These are phyloP conservation scores for Trichomonas tenax DNA, from an alignment of 208 protist genomes.

Conservation along the genomic window DNA sequence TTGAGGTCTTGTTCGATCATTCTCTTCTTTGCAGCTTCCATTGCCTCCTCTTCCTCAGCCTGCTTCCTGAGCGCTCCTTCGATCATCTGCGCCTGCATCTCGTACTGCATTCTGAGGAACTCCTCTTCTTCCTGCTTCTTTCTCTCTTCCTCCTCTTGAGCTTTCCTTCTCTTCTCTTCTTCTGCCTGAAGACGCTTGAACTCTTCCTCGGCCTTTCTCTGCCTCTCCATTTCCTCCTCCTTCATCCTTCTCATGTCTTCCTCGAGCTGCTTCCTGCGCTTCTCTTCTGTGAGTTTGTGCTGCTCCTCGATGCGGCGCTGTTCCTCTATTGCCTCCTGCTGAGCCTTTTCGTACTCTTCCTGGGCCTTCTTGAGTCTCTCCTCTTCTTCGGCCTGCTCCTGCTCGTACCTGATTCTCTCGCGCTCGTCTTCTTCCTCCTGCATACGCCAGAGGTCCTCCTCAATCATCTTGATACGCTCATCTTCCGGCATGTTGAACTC, in stretches of 20 bases:
- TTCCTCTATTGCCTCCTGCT: not conserved
- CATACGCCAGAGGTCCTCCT: not conserved
- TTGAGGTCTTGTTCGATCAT: no score
- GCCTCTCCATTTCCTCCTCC: no score
- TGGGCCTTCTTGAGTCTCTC: not conserved
- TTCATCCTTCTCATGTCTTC: not conserved
- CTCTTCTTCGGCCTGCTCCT: not conserved
- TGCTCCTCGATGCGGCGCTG: no score
- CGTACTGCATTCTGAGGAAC: not conserved
- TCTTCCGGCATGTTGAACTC: not conserved
- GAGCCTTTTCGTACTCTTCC: not conserved
- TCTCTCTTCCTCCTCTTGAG: not conserved
- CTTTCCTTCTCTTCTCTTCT: not conserved
- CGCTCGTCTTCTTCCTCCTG: not conserved
- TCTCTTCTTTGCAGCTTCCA: no score
- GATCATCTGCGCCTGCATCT: not conserved
- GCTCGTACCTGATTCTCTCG: not conserved
- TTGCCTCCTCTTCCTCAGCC: not conserved
- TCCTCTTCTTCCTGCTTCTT: not conserved
- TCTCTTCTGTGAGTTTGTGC: no score
- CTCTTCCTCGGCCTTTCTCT: not conserved
- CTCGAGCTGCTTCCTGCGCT: not conserved
- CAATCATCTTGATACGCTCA: not conserved
- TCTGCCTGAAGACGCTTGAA: not conserved
- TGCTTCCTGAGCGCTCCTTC: not conserved